A percentile compares a stretch with the other conserved stretches of the same genome.
These are phyloP conservation scores for Chlorociboria aeruginascens DNA, from an alignment of 495 filamentous ascomycete genomes.

Conservation along the genomic window DNA sequence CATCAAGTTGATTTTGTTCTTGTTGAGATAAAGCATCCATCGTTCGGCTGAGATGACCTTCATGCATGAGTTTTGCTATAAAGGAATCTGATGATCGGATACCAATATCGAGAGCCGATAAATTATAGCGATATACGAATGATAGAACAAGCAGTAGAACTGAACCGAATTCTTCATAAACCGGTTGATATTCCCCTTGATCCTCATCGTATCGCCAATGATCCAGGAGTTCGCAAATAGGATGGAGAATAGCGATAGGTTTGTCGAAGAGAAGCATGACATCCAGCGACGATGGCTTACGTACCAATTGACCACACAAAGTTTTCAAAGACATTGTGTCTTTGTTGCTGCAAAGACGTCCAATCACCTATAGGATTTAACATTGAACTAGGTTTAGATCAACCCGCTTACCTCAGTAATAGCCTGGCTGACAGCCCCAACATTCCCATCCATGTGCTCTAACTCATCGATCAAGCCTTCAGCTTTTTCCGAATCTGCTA, in stretches of 20 bases:
- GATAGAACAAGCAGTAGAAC: conserved; percentile 74
- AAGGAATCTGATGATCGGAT: conserved; percentile 50
- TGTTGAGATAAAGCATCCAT: conserved; percentile 57
- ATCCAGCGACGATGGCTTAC: conserved; percentile 69
- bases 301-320: conserved; percentile 68
- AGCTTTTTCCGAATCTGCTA: conserved; percentile 54
- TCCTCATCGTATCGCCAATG: conserved; percentile 91
- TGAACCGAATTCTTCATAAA: conserved; percentile 93
- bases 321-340: conserved; percentile 86
- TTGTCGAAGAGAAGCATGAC: conserved; percentile 78
- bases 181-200: conserved; percentile 86
- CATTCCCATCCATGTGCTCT: conserved; percentile 91
- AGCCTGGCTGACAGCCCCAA: conserved; percentile 74
- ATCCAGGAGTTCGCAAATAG: conserved; percentile 75
- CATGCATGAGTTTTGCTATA: conserved; percentile 59
- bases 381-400: neutral
- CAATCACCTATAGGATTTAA: conserved; percentile 47
- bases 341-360: conserved; percentile 62
- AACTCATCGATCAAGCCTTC: conserved; percentile 68
- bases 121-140: conserved; percentile 71
- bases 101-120: conserved; percentile 60
- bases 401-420: conserved; percentile 56
- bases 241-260: conserved; percentile 61
- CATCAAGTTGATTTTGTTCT: conserved; percentile 63
- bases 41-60: conserved; percentile 47